Percentiles rank a stretch among this genome's conserved stretches.
These are phyloP conservation scores for Akanthomyces muscarius DNA, from an alignment of 2,329 filamentous ascomycete genomes.

Conservation along the genomic window DNA sequence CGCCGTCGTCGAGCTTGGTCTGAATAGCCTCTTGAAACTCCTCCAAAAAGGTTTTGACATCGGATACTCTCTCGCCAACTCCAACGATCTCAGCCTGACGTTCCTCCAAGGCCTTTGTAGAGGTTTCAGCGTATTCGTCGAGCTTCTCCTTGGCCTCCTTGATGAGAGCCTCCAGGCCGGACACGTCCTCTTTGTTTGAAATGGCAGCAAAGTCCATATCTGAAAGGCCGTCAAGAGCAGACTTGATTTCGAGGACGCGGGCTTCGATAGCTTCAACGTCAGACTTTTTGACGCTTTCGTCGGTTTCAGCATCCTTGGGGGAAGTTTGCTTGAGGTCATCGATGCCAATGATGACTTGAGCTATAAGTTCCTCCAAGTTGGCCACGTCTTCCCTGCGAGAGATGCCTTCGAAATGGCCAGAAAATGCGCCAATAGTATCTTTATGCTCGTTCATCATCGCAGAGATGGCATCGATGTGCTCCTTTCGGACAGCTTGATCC, in stretches of 20 bases:
- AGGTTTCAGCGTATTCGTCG: constrained; percentile 65
- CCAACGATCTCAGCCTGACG: constrained; percentile 78
- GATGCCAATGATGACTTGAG: constrained; percentile 69
- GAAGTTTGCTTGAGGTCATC: constrained; percentile 66
- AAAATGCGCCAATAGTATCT: constrained; percentile 64
- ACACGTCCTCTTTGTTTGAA: constrained; percentile 71
- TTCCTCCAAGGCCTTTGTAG: constrained; percentile 75
- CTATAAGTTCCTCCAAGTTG: constrained; percentile 71
- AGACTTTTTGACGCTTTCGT: constrained; percentile 66
- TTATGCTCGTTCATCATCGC: constrained; percentile 66
- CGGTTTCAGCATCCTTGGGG: constrained; percentile 51
- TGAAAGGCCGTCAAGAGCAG: constrained; percentile 67
- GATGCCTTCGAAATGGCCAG: constrained; percentile 62
- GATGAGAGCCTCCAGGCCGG: constrained; percentile 60
- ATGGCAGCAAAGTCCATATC: constrained; percentile 67
- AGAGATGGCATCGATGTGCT: constrained; percentile 64
- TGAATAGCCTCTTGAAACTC: constrained; percentile 75
- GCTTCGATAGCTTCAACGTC: constrained; percentile 79
- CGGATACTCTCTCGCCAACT: constrained; percentile 71
- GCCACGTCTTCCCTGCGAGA: constrained; percentile 76
- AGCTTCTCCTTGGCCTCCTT: constrained; percentile 68
- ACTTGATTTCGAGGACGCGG: constrained; percentile 80
- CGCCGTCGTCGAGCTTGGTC: constrained; percentile 71
- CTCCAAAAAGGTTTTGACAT: constrained; percentile 72
- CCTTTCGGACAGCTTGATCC: constrained; percentile 64